Percentiles rank a stretch among this genome's conserved stretches.
phyloP scores from a whole-genome alignment of 208 protist species.

The Leishmania aethiopica region DNA sequence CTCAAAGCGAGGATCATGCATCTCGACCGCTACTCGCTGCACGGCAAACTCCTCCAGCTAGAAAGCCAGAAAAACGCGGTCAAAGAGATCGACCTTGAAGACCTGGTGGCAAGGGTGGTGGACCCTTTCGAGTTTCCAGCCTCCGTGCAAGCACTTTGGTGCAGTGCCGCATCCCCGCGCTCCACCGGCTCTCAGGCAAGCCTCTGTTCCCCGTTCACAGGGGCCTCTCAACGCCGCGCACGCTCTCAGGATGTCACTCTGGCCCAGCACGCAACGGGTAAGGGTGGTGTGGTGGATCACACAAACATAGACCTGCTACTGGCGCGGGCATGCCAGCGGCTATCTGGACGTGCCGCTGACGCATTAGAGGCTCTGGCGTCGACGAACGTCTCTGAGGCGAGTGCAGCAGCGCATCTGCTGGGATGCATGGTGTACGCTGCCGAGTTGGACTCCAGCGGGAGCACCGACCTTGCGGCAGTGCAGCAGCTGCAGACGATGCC shows the following conservation, averaged over 20 bases:
- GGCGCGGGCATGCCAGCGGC: constrained; percentile 50
- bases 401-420: constrained; percentile 40
- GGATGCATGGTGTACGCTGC: constrained; percentile 62
- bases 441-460: constrained; percentile 38
- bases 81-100: constrained; percentile 41
- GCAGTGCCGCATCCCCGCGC: neutral
- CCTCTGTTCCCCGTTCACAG: neutral
- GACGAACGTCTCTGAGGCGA: constrained; percentile 39
- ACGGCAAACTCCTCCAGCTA: constrained; percentile 61
- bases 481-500: constrained; percentile 43
- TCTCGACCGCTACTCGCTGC: constrained; percentile 51
- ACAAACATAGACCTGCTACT: constrained; percentile 59
- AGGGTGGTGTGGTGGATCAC: constrained; percentile 35
- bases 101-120: constrained; percentile 36
- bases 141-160: constrained; percentile 64
- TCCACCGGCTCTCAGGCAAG: neutral
- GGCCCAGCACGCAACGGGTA: constrained; percentile 7
- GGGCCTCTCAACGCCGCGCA: neutral
- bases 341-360: constrained; percentile 59
- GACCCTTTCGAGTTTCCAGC: constrained; percentile 46
- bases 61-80: constrained; percentile 53
- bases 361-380: constrained; percentile 45
- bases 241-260: neutral
- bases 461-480: constrained; percentile 43
- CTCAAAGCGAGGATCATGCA: constrained; percentile 38